Evolutionary conservation across 169 alveolate genomes (phyloP).

Genomic region (Babesia ovata): DNA sequence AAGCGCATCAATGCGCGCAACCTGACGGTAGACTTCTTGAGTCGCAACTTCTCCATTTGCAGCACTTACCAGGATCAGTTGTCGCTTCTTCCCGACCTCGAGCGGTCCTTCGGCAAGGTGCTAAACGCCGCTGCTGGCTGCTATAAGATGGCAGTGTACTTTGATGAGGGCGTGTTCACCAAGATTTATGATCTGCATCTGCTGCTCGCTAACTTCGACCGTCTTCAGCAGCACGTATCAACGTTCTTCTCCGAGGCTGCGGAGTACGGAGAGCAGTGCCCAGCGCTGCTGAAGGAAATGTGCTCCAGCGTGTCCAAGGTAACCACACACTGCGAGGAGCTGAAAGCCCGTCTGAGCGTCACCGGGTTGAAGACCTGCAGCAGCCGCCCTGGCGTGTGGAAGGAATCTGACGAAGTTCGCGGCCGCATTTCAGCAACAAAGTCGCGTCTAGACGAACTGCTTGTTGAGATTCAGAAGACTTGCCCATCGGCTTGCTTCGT

Average conservation of each 20-base stretch:
- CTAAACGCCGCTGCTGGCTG: constrained; percentile 82
- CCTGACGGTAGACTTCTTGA: constrained; percentile 89
- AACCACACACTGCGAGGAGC: constrained; percentile 67
- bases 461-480: constrained; percentile 35
- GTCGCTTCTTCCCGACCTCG: constrained; percentile 80
- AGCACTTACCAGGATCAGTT: constrained; percentile 51
- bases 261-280: constrained; percentile 35
- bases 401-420: constrained; percentile 62
- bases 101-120: constrained; percentile 81
- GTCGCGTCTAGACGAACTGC: constrained; percentile 42
- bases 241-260: constrained; percentile 53
- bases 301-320: constrained; percentile 36
- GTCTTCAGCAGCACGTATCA: constrained; percentile 59
- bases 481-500: constrained; percentile 71
- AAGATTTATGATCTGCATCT: constrained; percentile 76
- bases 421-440: constrained; percentile 43
- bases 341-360: constrained; percentile 67
- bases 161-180: constrained; percentile 76
- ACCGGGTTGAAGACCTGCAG: constrained; percentile 67
- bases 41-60: constrained; percentile 68
- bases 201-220: constrained; percentile 72
- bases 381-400: constrained; percentile 68
- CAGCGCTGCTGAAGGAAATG: constrained; percentile 41
- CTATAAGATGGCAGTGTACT: constrained; percentile 85
- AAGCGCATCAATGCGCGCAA: constrained; percentile 87